Percentiles rank a stretch among this genome's conserved stretches.
Conservation (phyloP, 257 asterid species). For the Coffea eugenioides region DNA sequence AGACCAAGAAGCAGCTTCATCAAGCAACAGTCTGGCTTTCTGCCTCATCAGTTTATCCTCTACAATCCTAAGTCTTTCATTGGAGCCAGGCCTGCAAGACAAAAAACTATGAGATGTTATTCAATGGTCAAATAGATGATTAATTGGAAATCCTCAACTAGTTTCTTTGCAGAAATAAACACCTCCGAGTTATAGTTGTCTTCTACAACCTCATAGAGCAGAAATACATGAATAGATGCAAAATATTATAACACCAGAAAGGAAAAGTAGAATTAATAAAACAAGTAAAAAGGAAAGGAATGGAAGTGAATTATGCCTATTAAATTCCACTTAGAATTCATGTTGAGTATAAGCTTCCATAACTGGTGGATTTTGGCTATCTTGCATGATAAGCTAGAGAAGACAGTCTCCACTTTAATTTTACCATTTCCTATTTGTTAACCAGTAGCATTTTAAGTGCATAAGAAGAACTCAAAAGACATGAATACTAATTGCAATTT, state of each 20-base stretch:
- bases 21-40: constrained; percentile 77
- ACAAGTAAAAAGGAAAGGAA: not conserved
- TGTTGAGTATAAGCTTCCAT: not conserved
- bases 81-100: constrained; percentile 75
- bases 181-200: not conserved
- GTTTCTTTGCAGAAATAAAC: not conserved
- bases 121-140: constrained; percentile 14
- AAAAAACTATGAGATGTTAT: constrained; percentile 1
- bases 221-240: not conserved
- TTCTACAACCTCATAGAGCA: not conserved
- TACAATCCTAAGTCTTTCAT: constrained; percentile 68
- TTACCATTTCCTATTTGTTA: constrained; percentile 2
- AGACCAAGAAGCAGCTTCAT: constrained; percentile 99
- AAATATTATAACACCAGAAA: not conserved
- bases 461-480: not conserved
- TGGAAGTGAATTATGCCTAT: not conserved
- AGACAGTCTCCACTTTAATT: not conserved
- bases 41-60: constrained; percentile 95
- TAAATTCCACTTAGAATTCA: not conserved
- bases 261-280: not conserved
- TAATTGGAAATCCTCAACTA: not conserved
- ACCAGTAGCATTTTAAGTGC: not conserved
- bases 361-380: not conserved
- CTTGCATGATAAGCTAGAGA: not conserved
- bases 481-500: too few relatives aligned